A percentile compares a stretch with the other conserved stretches of the same genome.
Evolutionary conservation across 495 filamentous ascomycete genomes (phyloP).

Genomic region (Neurospora africana): DNA sequence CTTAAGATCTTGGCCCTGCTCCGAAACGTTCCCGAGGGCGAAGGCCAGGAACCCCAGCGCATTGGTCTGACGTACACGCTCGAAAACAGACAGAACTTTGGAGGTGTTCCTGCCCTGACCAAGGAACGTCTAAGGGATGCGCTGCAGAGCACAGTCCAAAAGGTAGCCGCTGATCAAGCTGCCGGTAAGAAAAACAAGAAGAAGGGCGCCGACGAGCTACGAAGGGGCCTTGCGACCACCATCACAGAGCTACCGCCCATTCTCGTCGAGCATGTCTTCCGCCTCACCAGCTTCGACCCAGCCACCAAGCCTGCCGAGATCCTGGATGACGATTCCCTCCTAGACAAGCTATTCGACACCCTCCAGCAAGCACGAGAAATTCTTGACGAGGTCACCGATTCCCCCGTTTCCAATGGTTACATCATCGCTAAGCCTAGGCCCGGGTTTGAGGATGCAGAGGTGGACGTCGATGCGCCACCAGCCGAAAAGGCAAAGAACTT

Average conservation of each 20-base stretch:
- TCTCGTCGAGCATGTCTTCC: constrained; percentile 77
- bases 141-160: constrained; percentile 53
- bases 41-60: constrained; percentile 66
- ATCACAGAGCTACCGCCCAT: constrained; percentile 82
- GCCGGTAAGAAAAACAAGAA: constrained; percentile 63
- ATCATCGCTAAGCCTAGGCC: constrained; percentile 67
- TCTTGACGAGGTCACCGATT: constrained; percentile 48
- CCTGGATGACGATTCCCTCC: constrained; percentile 49
- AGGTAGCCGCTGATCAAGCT: constrained; percentile 32
- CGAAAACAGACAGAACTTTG: constrained; percentile 70
- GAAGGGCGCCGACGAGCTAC: constrained; percentile 59
- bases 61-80: constrained; percentile 70
- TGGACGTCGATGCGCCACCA: neutral
- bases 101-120: constrained; percentile 63
- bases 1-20: constrained; percentile 68
- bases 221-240: constrained; percentile 67
- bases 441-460: neutral
- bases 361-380: constrained; percentile 58
- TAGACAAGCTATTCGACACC: constrained; percentile 52
- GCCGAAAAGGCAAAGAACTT: constrained; percentile 36
- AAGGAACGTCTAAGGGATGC: constrained; percentile 58
- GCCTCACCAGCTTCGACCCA: constrained; percentile 54
- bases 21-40: constrained; percentile 62
- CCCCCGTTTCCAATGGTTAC: constrained; percentile 59
- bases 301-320: constrained; percentile 55